These are phyloP conservation scores for Primulina tabacum DNA, from an alignment of 257 asterid species.

Conservation along the genomic window DNA sequence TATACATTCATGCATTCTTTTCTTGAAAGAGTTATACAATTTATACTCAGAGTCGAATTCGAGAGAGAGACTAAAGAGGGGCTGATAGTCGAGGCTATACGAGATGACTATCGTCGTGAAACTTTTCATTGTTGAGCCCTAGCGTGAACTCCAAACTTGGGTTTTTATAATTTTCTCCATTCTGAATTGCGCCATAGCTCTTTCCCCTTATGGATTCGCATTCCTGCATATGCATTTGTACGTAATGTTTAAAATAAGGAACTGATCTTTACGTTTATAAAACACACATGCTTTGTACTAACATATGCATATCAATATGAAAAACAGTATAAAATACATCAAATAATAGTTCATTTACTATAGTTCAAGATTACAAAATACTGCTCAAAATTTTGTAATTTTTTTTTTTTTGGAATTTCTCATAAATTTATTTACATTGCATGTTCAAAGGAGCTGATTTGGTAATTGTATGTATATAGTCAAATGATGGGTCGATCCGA, in stretches of 20 bases:
- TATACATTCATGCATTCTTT: conserved; percentile 6
- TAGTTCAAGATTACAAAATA: too few relatives aligned
- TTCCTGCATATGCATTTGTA: conserved; percentile 41
- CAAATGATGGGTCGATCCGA: too few relatives aligned
- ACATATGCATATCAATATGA: neutral
- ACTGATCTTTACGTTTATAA: too few relatives aligned
- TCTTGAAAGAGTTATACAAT: neutral
- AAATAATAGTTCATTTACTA: too few relatives aligned
- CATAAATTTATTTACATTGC: neutral
- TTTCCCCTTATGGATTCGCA: conserved; percentile 31
- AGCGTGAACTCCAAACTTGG: conserved; percentile 39
- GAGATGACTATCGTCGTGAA: conserved; percentile 1
- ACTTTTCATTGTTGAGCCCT: conserved; percentile 40
- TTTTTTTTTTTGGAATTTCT: too few relatives aligned
- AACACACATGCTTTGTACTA: neutral
- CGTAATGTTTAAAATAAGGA: neutral
- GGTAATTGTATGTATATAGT: neutral
- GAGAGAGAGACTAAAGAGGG: neutral
- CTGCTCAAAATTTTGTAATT: too few relatives aligned
- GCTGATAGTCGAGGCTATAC: neutral
- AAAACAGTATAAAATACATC: neutral
- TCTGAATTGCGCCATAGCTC: conserved; percentile 26
- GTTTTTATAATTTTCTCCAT: conserved; percentile 30
- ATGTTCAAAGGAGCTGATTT: neutral
- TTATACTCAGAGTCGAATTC: neutral